Conservation (phyloP, 1,284 basidiomycete species). For the Megacollybia platyphylla region DNA sequence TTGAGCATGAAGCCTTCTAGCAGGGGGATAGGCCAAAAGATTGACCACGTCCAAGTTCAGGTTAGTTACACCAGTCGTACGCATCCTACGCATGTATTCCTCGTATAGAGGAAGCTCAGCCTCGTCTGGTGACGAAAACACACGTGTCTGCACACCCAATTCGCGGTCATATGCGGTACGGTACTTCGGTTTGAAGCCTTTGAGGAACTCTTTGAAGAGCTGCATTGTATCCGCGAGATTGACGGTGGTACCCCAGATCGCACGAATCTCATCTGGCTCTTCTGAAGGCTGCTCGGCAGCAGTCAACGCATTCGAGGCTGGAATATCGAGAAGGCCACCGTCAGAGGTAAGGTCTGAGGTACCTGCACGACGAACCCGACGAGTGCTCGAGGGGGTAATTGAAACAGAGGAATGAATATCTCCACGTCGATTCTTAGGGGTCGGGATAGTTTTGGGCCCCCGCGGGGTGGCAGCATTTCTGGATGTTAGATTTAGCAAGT, state of each 20-base stretch:
- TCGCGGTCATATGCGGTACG: conserved; percentile 67
- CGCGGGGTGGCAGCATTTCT: conserved; percentile 21
- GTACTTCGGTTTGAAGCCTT: conserved; percentile 91
- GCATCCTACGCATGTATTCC: conserved; percentile 75
- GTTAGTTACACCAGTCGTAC: conserved; percentile 83
- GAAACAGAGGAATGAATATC: conserved; percentile 75
- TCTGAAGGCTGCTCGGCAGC: conserved; percentile 48
- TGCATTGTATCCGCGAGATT: conserved; percentile 87
- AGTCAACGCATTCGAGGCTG: conserved; percentile 56
- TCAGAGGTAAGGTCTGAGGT: conserved; percentile 38
- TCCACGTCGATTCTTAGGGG: conserved; percentile 64
- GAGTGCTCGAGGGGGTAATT: conserved; percentile 35
- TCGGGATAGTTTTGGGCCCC: conserved; percentile 23
- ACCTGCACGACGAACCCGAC: conserved; percentile 7
- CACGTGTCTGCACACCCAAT: conserved; percentile 39
- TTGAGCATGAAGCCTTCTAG: conserved; percentile 70
- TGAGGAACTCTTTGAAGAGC: conserved; percentile 80
- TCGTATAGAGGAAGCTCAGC: conserved; percentile 71
- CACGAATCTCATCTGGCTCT: conserved; percentile 72
- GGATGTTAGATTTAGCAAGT: background rate
- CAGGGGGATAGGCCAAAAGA: conserved; percentile 79
- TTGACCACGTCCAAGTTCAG: conserved; percentile 89
- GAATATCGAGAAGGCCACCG: conserved; percentile 40
- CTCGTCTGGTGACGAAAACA: conserved; percentile 49
- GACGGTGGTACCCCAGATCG: conserved; percentile 96